A percentile compares a stretch with the other conserved stretches of the same genome.
Conservation (phyloP, 305 asterid species). For the Solanum hybrid region DNA sequence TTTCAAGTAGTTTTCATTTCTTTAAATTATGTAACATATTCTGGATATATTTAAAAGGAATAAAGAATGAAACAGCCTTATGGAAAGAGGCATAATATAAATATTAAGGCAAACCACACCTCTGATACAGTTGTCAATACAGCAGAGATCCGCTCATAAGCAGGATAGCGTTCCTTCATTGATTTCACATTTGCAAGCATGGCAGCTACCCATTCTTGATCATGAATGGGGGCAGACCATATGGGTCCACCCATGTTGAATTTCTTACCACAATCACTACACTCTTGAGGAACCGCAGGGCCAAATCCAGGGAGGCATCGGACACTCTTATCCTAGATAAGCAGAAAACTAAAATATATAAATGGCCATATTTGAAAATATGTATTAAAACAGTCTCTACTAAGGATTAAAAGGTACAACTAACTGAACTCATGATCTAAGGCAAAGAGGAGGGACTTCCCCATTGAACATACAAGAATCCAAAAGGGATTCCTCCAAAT, state of each 20-base stretch:
- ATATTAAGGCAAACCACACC: constrained; percentile 32
- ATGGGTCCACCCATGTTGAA: constrained; percentile 98
- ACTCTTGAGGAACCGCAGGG: constrained; percentile 76
- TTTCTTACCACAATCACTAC: constrained; percentile 91
- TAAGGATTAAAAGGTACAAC: neutral
- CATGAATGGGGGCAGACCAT: constrained; percentile 98
- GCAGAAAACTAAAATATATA: neutral
- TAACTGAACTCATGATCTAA: neutral
- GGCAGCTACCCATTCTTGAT: constrained; percentile 80
- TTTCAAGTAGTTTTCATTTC: neutral
- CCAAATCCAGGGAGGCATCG: constrained; percentile 93
- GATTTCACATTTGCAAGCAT: constrained; percentile 66
- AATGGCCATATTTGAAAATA: neutral
- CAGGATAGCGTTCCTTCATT: constrained; percentile 72
- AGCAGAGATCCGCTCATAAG: constrained; percentile 69
- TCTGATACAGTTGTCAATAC: constrained; percentile 88
- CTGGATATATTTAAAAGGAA: neutral
- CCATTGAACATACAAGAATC: neutral
- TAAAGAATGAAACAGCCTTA: neutral
- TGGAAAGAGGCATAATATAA: neutral
- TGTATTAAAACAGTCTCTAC: neutral
- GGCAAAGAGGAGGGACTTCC: neutral
- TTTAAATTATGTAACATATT: neutral
- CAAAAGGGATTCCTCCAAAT: neutral
- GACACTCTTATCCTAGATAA: constrained; percentile 57